Percentiles rank a stretch among this genome's conserved stretches.
Conservation (phyloP, 2,329 filamentous ascomycete species). For the Pezicula carpinea region DNA sequence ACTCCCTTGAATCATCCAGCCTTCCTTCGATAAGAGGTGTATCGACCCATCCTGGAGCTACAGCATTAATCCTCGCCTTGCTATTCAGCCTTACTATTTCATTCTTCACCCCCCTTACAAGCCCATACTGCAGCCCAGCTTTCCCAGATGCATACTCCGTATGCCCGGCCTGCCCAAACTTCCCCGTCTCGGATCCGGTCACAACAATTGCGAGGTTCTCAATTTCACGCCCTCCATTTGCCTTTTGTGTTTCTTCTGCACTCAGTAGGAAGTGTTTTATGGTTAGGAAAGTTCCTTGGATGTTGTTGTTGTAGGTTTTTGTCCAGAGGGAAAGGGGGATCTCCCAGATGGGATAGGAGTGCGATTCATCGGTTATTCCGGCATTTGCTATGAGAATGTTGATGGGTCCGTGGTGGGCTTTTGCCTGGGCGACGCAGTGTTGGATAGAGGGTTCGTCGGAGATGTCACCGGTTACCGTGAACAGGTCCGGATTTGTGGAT, state of each 20-base stretch:
- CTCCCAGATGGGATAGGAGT: slow-evolving; percentile 46
- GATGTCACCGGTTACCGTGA: slow-evolving; percentile 41
- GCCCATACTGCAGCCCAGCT: slow-evolving; percentile 46
- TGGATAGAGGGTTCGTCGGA: slow-evolving; percentile 41
- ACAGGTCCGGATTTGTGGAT: slow-evolving; percentile 29
- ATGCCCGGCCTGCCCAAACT: slow-evolving; percentile 21
- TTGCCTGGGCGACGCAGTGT: slow-evolving; percentile 35
- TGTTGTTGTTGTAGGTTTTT: slow-evolving; percentile 43
- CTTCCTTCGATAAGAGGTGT: slow-evolving; percentile 53
- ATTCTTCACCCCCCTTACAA: slow-evolving; percentile 48
- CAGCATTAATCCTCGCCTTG: slow-evolving; percentile 64
- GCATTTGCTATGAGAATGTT: slow-evolving; percentile 50
- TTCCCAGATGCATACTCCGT: slow-evolving; percentile 47
- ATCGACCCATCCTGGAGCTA: slow-evolving; percentile 78
- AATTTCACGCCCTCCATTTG: slow-evolving; percentile 33
- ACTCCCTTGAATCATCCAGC: slow-evolving; percentile 43
- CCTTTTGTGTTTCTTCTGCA: slow-evolving; percentile 34
- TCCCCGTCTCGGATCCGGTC: slow-evolving; percentile 46
- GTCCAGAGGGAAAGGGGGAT: slow-evolving; percentile 47
- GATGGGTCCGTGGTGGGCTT: slow-evolving; percentile 41
- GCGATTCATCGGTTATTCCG: slow-evolving; percentile 45
- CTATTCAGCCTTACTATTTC: slow-evolving; percentile 47
- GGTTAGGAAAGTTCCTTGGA: slow-evolving; percentile 48
- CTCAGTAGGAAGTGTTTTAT: slow-evolving; percentile 49
- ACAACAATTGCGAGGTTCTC: slow-evolving; percentile 48